phyloP scores from a whole-genome alignment of 2,329 filamentous ascomycete species.

The Tolypocladium amazonense region DNA sequence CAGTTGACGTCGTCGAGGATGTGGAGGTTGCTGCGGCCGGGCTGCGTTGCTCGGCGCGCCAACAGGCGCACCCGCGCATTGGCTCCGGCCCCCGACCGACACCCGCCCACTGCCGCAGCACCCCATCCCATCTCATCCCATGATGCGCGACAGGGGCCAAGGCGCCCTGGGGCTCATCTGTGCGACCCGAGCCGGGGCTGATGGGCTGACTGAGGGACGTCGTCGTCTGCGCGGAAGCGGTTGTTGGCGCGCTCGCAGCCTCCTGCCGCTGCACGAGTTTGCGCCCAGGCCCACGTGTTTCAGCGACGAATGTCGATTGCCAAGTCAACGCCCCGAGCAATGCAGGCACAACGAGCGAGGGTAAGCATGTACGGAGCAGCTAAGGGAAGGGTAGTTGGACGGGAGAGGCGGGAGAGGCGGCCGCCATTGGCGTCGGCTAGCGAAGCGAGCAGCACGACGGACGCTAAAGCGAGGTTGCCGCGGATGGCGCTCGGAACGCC shows the following conservation, averaged over 20 bases:
- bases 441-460: background rate
- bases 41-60: background rate
- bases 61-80: background rate
- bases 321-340: conserved; percentile 9
- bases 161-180: background rate
- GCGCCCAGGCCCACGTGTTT: conserved; percentile 8
- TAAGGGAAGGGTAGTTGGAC: too few species aligned
- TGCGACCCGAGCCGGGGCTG: background rate
- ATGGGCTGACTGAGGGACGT: background rate
- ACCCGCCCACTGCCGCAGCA: background rate
- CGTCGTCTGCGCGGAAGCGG: background rate
- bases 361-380: too few species aligned
- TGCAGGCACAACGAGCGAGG: background rate
- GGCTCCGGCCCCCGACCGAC: background rate
- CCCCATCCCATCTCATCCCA: background rate
- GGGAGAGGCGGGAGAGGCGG: too few species aligned
- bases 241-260: background rate
- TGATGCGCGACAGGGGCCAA: background rate
- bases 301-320: conserved; percentile 13
- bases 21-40: background rate
- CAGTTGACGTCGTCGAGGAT: background rate
- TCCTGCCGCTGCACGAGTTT: too few species aligned
- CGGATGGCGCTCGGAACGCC: background rate
- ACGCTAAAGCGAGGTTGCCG: background rate
- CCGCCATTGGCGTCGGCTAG: background rate